Conservation (phyloP, 768 basidiomycete species). For the Tricholoma sp. region DNA sequence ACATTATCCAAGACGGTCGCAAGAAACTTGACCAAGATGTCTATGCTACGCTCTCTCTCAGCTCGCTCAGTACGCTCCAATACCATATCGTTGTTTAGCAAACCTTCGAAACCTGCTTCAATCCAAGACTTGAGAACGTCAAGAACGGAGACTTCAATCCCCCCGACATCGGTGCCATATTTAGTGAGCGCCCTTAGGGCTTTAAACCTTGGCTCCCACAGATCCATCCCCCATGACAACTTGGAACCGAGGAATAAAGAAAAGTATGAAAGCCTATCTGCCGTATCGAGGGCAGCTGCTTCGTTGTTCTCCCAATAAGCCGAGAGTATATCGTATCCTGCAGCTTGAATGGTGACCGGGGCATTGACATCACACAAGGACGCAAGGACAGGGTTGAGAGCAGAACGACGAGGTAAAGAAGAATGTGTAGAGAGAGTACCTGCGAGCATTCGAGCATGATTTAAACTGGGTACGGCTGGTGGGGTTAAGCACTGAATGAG, state of each 20-base stretch:
- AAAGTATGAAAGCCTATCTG: constrained; percentile 60
- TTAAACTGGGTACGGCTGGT: constrained; percentile 59
- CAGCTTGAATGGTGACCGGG: constrained; percentile 54
- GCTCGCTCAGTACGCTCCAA: constrained; percentile 36
- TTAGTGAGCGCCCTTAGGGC: constrained; percentile 62
- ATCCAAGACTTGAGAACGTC: constrained; percentile 62
- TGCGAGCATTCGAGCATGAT: constrained; percentile 59
- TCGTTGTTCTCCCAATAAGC: constrained; percentile 64
- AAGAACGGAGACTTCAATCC: constrained; percentile 57
- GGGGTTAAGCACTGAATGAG: constrained; percentile 46
- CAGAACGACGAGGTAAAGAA: constrained; percentile 47
- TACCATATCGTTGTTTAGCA: constrained; percentile 27
- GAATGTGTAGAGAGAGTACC: constrained; percentile 43
- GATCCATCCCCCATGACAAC: constrained; percentile 54
- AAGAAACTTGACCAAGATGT: constrained; percentile 55
- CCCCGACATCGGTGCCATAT: constrained; percentile 54
- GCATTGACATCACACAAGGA: constrained; percentile 51
- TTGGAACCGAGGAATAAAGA: constrained; percentile 50
- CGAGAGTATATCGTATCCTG: constrained; percentile 68
- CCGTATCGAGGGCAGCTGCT: constrained; percentile 38
- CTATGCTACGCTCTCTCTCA: constrained; percentile 63
- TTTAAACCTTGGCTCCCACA: constrained; percentile 68
- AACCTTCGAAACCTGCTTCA: constrained; percentile 54
- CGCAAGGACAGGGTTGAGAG: constrained; percentile 55
- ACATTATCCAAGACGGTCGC: constrained; percentile 42